phyloP scores from a whole-genome alignment of 345 rosid genomes.

The Capsella bursapastoris region DNA sequence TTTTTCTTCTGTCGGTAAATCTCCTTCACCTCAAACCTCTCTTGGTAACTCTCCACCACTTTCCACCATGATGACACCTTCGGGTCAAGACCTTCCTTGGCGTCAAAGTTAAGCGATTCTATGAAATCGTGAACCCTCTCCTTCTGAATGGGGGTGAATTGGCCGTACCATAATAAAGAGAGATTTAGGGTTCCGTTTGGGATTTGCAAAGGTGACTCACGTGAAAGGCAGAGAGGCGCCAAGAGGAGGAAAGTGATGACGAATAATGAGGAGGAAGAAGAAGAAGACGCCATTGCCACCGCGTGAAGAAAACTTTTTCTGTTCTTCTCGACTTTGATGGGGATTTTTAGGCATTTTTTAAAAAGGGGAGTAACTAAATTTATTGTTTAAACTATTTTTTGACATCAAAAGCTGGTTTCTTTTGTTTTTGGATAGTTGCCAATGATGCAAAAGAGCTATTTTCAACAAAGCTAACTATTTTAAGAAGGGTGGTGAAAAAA shows the following conservation, averaged over 20 bases:
- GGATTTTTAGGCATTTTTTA: not conserved
- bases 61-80: constrained; percentile 53
- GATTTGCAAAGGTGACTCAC: constrained; percentile 22
- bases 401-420: constrained; percentile 17
- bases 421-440: constrained; percentile 21
- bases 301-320: not conserved
- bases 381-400: constrained; percentile 37
- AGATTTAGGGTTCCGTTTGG: constrained; percentile 46
- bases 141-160: constrained; percentile 41
- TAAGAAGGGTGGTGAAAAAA: constrained; percentile 34
- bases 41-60: constrained; percentile 57
- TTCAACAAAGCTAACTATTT: constrained; percentile 38
- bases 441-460: constrained; percentile 31
- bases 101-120: constrained; percentile 45
- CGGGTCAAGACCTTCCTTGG: constrained; percentile 37
- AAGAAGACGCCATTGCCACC: constrained; percentile 33
- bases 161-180: constrained; percentile 54
- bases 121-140: constrained; percentile 46
- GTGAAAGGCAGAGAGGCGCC: constrained; percentile 27
- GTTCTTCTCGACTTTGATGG: constrained; percentile 22
- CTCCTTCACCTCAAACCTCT: constrained; percentile 15
- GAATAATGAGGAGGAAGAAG: constrained; percentile 33
- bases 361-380: constrained; percentile 27
- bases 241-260: constrained; percentile 36
- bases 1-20: constrained; percentile 32